Evolutionary conservation across 2,329 filamentous ascomycete species (phyloP), one percentile per base, ranked within the genome.

Genomic region (Pleurostoma richardsiae): DNA sequence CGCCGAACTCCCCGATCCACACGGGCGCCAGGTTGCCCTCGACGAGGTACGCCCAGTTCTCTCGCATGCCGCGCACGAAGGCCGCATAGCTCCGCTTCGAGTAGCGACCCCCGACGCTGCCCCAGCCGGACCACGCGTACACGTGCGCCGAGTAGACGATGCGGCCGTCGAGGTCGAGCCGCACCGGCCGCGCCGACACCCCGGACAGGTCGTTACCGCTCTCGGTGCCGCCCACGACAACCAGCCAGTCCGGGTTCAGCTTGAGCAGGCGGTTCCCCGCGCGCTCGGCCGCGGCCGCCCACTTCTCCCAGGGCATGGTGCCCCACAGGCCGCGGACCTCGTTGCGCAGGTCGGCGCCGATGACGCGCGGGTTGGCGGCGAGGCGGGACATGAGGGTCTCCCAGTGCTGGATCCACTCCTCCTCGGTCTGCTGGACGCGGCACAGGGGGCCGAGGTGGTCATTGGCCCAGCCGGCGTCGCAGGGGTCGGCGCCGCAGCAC

Each of bases 51-150:
- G 68, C 82, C 83, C 84, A 87, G 61, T 85, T 85, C 51, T 71
- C 61, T 29, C 74, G 70, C 83, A 86, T 86, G 44, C 81, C 71
- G 45, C 70, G 61, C 29, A 73, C 76, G 57, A 87, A 86, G n/a
- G 79, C 81, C 8, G 70, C 66, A 59, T 86, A 87, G 30, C 67
- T 67, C 5, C 83, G 76, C 61, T 77, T 76, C 6, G 77, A 70
- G 60, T 82, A 87, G 4, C 80, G 75, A 3, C 80, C 80, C 30
- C 72, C 76, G 50, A 71, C 59, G 54, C 74, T 79, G 36, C 82
- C 82, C 84, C 83, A 87, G 46, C 84, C 83, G 11, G 81, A 85
- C 83, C 83, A 87, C 30, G 73, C 70, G 60, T 87, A 86, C 27
- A 86, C 82, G 60, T 87, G 83, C 3, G 80, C 76, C 49, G 81